phyloP scores from a whole-genome alignment of 768 basidiomycete genomes.

The Podaxis rugospora region DNA sequence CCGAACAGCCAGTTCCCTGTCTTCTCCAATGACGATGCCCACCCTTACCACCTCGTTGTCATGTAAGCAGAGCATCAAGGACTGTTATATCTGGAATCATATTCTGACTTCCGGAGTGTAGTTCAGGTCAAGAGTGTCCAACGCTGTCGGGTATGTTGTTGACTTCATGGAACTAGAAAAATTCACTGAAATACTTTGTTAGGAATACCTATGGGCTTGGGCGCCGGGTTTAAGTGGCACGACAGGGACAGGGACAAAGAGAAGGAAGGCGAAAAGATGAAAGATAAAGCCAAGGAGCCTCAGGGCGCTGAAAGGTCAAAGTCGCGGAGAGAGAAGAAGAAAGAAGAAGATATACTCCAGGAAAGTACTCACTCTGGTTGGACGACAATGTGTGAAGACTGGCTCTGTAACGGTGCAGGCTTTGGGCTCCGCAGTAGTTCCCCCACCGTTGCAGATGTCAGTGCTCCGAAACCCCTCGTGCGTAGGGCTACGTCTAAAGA shows the following conservation, averaged over 20 bases:
- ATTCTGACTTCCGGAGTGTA: slow-evolving; percentile 19
- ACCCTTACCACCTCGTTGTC: slow-evolving; percentile 78
- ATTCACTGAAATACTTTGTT: not conserved
- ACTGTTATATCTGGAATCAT: not conserved
- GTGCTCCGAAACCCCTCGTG: slow-evolving; percentile 37
- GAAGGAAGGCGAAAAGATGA: slow-evolving; percentile 21
- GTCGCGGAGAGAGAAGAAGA: slow-evolving; percentile 4
- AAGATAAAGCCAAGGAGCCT: slow-evolving; percentile 16
- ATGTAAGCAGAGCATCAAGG: slow-evolving; percentile 43
- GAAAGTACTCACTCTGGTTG: slow-evolving; percentile 45
- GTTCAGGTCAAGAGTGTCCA: slow-evolving; percentile 75
- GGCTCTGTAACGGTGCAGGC: slow-evolving; percentile 49
- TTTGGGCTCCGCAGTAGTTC: slow-evolving; percentile 23
- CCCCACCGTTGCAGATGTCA: slow-evolving; percentile 39
- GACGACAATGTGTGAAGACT: slow-evolving; percentile 74
- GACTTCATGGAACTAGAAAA: not conserved
- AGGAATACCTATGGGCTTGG: slow-evolving; percentile 78
- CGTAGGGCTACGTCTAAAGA: slow-evolving; percentile 39
- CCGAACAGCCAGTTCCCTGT: slow-evolving; percentile 35
- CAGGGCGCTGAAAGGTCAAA: slow-evolving; percentile 3
- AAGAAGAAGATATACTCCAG: not conserved
- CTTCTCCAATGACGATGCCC: slow-evolving; percentile 45
- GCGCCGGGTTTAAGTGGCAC: slow-evolving; percentile 61
- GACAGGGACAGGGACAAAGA: slow-evolving; percentile 27
- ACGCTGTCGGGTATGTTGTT: slow-evolving; percentile 56